Conservation (phyloP, 2,329 filamentous ascomycete species). For the Xylariaceae sp. region DNA sequence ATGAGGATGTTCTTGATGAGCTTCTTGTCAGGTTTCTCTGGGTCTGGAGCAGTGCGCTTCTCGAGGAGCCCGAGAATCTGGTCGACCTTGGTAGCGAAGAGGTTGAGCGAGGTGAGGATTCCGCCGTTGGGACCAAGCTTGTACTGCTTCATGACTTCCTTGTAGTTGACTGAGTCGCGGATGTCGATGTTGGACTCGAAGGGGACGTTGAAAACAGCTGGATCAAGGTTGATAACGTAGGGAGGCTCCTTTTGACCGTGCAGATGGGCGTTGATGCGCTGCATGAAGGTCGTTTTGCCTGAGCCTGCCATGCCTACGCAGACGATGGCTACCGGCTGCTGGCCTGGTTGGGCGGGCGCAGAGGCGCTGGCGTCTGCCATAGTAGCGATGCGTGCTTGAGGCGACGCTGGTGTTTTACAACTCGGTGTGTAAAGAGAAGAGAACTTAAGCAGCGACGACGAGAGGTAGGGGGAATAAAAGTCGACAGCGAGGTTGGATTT, state of each 20-base stretch:
- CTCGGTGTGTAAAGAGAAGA: no score
- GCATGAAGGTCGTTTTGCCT: slow-evolving; percentile 99
- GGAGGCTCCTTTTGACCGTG: slow-evolving; percentile 76
- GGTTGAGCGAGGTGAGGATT: slow-evolving; percentile 90
- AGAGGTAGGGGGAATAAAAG: no score
- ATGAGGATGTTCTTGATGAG: slow-evolving; percentile 81
- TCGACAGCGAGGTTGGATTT: no score
- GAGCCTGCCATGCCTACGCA: slow-evolving; percentile 98
- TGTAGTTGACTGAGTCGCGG: slow-evolving; percentile 97
- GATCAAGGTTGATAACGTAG: slow-evolving; percentile 96
- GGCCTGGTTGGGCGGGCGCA: not conserved
- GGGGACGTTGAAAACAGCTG: slow-evolving; percentile 86
- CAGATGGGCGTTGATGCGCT: slow-evolving; percentile 90
- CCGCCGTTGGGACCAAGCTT: slow-evolving; percentile 96
- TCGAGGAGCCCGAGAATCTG: slow-evolving; percentile 87
- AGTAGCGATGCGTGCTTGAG: no score
- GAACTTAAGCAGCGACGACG: no score
- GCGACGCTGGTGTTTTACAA: no score
- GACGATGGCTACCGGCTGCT: slow-evolving; percentile 60
- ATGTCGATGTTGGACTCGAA: slow-evolving; percentile 99
- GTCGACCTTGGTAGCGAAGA: slow-evolving; percentile 97
- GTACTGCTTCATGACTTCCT: slow-evolving; percentile 99
- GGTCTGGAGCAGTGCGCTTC: slow-evolving; percentile 70
- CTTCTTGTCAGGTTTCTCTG: slow-evolving; percentile 55
- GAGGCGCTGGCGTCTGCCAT: no score